Evolutionary conservation across 176 grass and related monocot genomes (phyloP), one percentile per base, ranked within the genome.

Genomic region (Miscanthus lutarioriparius): DNA sequence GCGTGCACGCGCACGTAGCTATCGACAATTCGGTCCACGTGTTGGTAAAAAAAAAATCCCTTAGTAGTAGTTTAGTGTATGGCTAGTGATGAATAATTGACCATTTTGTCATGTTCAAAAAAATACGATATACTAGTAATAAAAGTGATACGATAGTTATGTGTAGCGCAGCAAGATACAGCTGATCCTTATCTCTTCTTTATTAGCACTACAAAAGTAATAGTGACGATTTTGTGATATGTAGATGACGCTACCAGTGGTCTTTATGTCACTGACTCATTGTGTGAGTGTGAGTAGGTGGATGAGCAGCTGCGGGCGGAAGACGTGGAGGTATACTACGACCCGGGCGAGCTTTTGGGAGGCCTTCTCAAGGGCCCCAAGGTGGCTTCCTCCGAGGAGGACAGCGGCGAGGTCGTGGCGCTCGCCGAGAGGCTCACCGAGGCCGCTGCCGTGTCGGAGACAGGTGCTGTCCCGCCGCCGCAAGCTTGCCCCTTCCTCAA

Each of bases 251-350:
- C 19, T 38, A 23, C 1, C 2, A 13, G 28, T 54, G 4, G 13
- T 25, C 27, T n/a, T 2, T 4, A 6, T 10, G 43, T 37, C 43
- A 41, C 47, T 14, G 14, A 72, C 23, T 15, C 9, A 4, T 47
- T 41, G 1, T 26, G 23, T 63, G 61, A 17, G 2, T 25, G 43
- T 28, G 61, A 17, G 68, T 58, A 97, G 92, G 95, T 98, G 51
- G 96, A 98, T 41, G 89, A 94, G 33, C 79, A 89, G 69, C 64
- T 98, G 44, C 94, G 87, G 59, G 96, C 85, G 62, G 93, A 98
- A 74, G 90, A 91, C 64, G 91, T 92, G 74, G 93, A 98, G 85
- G 83, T 98, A 37, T 95, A 81, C 86, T 98, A 92, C 70, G 96
- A 98, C 67, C 91, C 93, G 17, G 93, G 82, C 10, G 96, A 98